These are phyloP conservation scores for Clarireedia sp. DNA, from an alignment of 2,329 filamentous ascomycete genomes.

Conservation along the genomic window DNA sequence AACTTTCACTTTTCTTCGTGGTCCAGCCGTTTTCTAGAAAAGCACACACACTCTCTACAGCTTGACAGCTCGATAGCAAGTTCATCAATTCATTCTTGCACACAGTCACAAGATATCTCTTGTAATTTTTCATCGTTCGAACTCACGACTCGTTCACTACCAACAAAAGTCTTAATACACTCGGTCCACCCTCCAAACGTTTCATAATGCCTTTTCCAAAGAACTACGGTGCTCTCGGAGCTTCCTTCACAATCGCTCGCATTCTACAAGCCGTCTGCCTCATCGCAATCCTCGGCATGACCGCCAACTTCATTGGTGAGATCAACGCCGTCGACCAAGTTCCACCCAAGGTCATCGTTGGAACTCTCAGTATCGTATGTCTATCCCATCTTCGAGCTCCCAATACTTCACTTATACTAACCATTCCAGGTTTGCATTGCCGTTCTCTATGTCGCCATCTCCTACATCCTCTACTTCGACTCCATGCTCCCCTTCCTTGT, in stretches of 20 bases:
- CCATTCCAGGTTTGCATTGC: conserved; percentile 61
- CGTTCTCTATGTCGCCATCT: conserved; percentile 69
- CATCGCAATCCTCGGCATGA: conserved; percentile 70
- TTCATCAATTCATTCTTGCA: background rate
- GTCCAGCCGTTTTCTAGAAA: background rate
- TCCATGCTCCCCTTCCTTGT: conserved; percentile 67
- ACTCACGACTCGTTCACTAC: background rate
- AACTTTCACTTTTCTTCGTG: conserved; percentile 11
- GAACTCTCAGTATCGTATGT: conserved; percentile 72
- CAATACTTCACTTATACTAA: background rate
- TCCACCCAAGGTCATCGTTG: conserved; percentile 66
- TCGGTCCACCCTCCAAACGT: background rate
- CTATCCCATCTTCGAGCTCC: background rate
- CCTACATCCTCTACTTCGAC: conserved; percentile 75
- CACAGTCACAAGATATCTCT: background rate
- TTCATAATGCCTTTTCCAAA: conserved; percentile 12
- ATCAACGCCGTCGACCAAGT: conserved; percentile 59
- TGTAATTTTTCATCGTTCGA: background rate
- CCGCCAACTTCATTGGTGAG: conserved; percentile 71
- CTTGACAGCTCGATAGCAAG: background rate
- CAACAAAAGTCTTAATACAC: background rate
- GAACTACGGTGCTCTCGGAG: conserved; percentile 58
- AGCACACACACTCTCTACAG: background rate
- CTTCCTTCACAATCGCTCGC: conserved; percentile 69
- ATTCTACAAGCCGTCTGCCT: conserved; percentile 64